Conservation (phyloP, 805 yeast species). For the Suhomyces faveliae region DNA sequence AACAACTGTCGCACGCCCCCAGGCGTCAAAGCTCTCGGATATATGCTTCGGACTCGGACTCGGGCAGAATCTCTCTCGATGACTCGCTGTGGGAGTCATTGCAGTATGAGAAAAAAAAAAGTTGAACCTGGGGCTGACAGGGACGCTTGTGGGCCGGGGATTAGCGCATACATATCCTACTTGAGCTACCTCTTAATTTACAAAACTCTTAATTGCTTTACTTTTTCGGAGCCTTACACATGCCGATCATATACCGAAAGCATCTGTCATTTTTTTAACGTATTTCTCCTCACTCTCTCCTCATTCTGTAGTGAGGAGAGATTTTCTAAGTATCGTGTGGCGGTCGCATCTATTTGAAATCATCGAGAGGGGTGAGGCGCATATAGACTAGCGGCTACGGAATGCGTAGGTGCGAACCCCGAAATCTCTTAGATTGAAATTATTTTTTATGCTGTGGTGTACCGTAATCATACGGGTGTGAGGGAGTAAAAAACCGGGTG, state of each 20-base stretch:
- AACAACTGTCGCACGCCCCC: neutral
- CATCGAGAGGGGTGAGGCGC: neutral
- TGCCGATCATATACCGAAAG: neutral
- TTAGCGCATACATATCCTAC: neutral
- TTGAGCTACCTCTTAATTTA: neutral
- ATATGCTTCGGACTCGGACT: conserved; percentile 6
- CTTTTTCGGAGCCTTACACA: neutral
- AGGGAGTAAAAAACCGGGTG: neutral
- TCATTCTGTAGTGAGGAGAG: neutral
- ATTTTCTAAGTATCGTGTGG: neutral
- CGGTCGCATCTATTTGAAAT: neutral
- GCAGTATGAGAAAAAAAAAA: neutral
- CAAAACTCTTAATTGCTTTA: neutral
- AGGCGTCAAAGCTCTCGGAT: neutral
- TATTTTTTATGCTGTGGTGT: neutral
- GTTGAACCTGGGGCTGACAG: neutral
- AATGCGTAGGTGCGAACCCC: neutral
- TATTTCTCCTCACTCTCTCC: conserved; percentile 2
- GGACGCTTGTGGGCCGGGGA: conserved; percentile 2
- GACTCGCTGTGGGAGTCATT: conserved; percentile 5
- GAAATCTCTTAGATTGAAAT: neutral
- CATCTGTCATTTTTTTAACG: neutral
- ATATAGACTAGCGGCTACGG: neutral
- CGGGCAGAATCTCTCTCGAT: conserved; percentile 1
- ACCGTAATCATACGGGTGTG: neutral